Conservation (phyloP, 2,329 filamentous ascomycete species). For the Daldinia sp. region DNA sequence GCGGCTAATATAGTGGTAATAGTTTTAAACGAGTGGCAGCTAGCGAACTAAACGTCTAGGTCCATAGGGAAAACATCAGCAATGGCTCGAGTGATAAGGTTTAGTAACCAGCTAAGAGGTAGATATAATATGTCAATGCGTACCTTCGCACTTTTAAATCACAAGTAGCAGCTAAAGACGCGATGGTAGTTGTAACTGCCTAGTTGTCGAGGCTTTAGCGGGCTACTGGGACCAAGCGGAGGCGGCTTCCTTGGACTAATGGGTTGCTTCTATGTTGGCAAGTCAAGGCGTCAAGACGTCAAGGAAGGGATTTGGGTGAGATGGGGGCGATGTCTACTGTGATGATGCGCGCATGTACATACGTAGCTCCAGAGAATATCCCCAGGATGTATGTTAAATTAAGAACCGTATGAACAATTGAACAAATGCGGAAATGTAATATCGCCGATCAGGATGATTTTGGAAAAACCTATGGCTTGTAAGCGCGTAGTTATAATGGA, state of each 20-base stretch:
- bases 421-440: not conserved
- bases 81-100: not conserved
- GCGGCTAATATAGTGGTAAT: not conserved
- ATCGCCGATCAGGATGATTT: not conserved
- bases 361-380: not conserved
- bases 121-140: not conserved
- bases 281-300: not conserved
- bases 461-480: constrained; percentile 2
- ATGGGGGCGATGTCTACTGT: constrained; percentile 5
- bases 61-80: not conserved
- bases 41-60: not conserved
- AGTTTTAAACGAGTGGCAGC: not conserved
- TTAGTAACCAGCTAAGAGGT: not conserved
- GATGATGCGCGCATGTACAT: constrained; percentile 11
- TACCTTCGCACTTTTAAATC: not conserved
- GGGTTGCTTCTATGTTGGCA: not conserved
- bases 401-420: not conserved
- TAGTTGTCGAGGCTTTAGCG: not conserved
- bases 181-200: not conserved
- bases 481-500: not conserved
- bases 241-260: not conserved
- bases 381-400: not conserved
- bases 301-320: not conserved
- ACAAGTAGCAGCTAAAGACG: not conserved
- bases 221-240: too few species aligned